Evolutionary conservation across 805 yeast genomes (phyloP).

Genomic region (Cyberlindnera bimundalis): DNA sequence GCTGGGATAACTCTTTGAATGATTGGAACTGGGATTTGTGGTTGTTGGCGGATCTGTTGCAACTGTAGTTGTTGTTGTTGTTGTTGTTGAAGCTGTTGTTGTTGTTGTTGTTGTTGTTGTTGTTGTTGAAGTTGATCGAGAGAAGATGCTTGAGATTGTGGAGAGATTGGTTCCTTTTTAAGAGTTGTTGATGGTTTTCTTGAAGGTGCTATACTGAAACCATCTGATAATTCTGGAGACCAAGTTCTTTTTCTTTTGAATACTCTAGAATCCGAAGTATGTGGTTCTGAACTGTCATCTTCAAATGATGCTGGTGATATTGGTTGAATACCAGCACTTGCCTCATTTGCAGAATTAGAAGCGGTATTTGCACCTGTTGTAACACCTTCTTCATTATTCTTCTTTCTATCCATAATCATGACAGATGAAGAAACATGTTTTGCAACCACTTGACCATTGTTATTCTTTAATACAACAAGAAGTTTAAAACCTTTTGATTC

Average conservation of each 20-base stretch:
- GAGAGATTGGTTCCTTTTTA: slow-evolving; percentile 41
- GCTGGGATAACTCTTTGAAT: slow-evolving; percentile 91
- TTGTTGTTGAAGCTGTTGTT: too few relatives aligned
- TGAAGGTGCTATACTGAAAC: slow-evolving; percentile 36
- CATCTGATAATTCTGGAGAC: slow-evolving; percentile 31
- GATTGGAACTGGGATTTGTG: slow-evolving; percentile 12
- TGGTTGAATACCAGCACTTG: slow-evolving; percentile 27
- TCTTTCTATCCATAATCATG: slow-evolving; percentile 94
- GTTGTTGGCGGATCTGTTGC: not conserved
- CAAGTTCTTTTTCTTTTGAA: slow-evolving; percentile 45
- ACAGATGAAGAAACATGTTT: slow-evolving; percentile 69
- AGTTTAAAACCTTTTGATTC: slow-evolving; percentile 83
- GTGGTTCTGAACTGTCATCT: slow-evolving; percentile 55
- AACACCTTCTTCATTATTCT: slow-evolving; percentile 20
- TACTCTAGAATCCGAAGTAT: slow-evolving; percentile 37
- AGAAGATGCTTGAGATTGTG: slow-evolving; percentile 26
- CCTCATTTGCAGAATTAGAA: slow-evolving; percentile 20
- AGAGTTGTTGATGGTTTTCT: slow-evolving; percentile 37
- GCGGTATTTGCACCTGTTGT: slow-evolving; percentile 17
- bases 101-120: not conserved
- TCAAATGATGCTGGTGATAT: slow-evolving; percentile 63
- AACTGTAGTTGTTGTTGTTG: too few relatives aligned
- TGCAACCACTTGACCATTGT: slow-evolving; percentile 61
- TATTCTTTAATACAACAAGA: slow-evolving; percentile 63
- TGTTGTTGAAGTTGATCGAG: slow-evolving; percentile 11